phyloP scores from a whole-genome alignment of 805 yeast species.

The Wickerhamomyces silvicola region DNA sequence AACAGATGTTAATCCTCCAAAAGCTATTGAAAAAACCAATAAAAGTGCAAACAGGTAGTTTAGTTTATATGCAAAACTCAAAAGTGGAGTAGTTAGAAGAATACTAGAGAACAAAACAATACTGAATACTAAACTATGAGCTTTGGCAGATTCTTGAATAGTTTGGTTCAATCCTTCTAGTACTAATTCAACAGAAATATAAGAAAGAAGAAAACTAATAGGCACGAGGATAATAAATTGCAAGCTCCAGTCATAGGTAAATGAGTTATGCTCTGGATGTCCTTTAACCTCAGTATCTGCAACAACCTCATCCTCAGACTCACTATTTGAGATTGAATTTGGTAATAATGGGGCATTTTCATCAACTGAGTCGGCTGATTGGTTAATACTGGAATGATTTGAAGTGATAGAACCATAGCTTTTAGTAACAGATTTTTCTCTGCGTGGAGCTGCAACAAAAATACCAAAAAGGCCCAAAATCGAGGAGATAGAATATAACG shows the following conservation, averaged over 20 bases:
- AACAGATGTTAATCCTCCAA: conserved; percentile 33
- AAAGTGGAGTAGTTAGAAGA: conserved; percentile 40
- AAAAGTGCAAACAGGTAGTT: conserved; percentile 43
- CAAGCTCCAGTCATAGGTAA: conserved; percentile 74
- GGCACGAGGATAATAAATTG: conserved; percentile 72
- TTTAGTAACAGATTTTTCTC: conserved; percentile 2
- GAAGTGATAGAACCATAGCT: conserved; percentile 12
- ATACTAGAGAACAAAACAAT: conserved; percentile 30
- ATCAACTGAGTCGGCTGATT: conserved; percentile 11
- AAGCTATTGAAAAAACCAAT: conserved; percentile 31
- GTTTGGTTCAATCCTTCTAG: conserved; percentile 66
- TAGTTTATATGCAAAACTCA: conserved; percentile 67
- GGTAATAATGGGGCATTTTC: conserved; percentile 30
- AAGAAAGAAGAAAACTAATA: conserved; percentile 46
- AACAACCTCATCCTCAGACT: conserved; percentile 7
- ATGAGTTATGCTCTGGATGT: conserved; percentile 28
- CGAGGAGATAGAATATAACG: conserved; percentile 39
- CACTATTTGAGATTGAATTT: conserved; percentile 12
- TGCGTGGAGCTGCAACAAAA: conserved; percentile 25
- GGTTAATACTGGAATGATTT: too few relatives aligned
- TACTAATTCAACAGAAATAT: conserved; percentile 43
- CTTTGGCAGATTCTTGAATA: conserved; percentile 52
- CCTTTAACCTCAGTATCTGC: conserved; percentile 7
- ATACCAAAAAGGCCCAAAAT: conserved; percentile 44
- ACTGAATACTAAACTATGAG: conserved; percentile 34